phyloP scores from a whole-genome alignment of 2,329 filamentous ascomycete species.

The Helotiales sp. region DNA sequence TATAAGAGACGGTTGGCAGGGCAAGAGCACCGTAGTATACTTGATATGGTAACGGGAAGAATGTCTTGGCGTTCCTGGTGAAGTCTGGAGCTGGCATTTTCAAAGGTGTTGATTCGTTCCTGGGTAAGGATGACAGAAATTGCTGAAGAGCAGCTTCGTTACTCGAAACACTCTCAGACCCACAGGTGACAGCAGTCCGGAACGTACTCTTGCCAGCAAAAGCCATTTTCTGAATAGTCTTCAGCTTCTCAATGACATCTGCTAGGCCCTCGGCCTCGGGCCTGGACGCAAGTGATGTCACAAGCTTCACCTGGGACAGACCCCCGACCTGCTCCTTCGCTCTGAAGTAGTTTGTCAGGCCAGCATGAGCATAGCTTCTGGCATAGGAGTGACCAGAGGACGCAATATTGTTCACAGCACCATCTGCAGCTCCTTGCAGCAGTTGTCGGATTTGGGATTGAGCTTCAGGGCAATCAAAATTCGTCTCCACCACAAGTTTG shows the following conservation, averaged over 20 bases:
- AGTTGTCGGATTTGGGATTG: conserved; percentile 82
- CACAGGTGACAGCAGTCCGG: conserved; percentile 84
- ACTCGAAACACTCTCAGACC: conserved; percentile 64
- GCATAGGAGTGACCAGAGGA: conserved; percentile 88
- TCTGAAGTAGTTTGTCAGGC: conserved; percentile 69
- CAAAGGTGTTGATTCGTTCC: conserved; percentile 41
- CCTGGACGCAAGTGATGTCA: conserved; percentile 74
- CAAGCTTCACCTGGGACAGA: conserved; percentile 85
- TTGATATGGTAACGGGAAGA: conserved; percentile 94
- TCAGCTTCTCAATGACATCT: conserved; percentile 80
- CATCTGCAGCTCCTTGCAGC: conserved; percentile 82
- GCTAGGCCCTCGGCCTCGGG: conserved; percentile 67
- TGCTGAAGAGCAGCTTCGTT: conserved; percentile 71
- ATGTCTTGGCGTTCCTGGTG: conserved; percentile 65
- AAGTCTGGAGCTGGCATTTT: conserved; percentile 36
- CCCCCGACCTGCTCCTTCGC: conserved; percentile 84
- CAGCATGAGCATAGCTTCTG: conserved; percentile 78
- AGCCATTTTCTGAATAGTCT: conserved; percentile 78
- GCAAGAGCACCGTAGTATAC: conserved; percentile 91
- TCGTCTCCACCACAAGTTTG: conserved; percentile 78
- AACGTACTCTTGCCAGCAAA: conserved; percentile 67
- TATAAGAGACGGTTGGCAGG: conserved; percentile 82
- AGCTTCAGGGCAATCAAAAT: conserved; percentile 84
- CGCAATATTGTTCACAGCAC: conserved; percentile 88
- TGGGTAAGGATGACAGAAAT: conserved; percentile 67